Conservation (phyloP, 306 rosid species). For the Alnus glutinosa region DNA sequence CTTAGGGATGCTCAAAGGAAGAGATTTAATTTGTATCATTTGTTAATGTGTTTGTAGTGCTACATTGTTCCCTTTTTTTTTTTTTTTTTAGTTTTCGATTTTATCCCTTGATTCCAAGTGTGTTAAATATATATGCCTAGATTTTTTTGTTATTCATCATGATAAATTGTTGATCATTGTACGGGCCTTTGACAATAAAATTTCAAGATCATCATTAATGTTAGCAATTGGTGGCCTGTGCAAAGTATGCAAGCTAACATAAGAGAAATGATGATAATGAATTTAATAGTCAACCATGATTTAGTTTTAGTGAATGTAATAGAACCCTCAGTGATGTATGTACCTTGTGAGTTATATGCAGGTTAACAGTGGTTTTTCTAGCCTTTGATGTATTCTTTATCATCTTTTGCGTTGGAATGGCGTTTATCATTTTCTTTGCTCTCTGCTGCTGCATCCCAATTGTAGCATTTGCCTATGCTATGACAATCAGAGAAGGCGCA, state of each 20-base stretch:
- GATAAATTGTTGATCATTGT: not conserved
- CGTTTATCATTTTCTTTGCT: conserved; percentile 65
- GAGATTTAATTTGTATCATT: not conserved
- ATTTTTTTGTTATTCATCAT: not conserved
- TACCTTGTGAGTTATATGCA: conserved; percentile 40
- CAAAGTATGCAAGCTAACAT: not conserved
- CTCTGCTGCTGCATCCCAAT: conserved; percentile 72
- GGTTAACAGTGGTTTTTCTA: conserved; percentile 86
- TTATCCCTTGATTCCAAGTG: not conserved
- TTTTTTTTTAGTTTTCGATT: not conserved
- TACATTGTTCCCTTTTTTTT: not conserved
- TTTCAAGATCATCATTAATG: not conserved
- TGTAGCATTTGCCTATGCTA: conserved; percentile 72
- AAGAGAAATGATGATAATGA: not conserved
- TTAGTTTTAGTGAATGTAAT: conserved; percentile 1
- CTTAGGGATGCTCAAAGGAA: not conserved
- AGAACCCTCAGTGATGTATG: conserved; percentile 16
- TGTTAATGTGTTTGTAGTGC: not conserved
- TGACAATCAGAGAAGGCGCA: conserved; percentile 76
- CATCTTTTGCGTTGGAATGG: conserved; percentile 76
- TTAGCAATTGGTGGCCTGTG: not conserved
- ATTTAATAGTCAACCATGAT: not conserved
- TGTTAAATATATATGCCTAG: not conserved
- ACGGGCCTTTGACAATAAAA: not conserved
- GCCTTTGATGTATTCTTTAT: conserved; percentile 83